These are phyloP conservation scores for Melocanna baccifera DNA, from an alignment of 176 grass and related monocot genomes.

Conservation along the genomic window DNA sequence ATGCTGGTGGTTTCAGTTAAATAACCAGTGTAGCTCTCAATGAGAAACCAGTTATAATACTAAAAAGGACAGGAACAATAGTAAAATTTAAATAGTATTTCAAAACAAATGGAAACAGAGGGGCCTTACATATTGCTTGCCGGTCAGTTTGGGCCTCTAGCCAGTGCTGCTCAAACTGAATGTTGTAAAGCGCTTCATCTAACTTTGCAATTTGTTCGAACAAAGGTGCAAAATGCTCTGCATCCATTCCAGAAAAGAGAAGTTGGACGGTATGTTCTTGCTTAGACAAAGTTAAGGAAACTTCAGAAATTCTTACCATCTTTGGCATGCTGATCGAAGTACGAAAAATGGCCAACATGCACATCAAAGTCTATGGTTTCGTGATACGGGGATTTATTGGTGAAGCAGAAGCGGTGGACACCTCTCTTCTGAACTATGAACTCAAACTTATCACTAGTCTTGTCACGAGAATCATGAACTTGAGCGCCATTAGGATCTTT, in stretches of 20 bases:
- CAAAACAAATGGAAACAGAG: neutral
- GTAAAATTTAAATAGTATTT: neutral
- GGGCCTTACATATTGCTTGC: conserved; percentile 76
- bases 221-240: conserved; percentile 91
- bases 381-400: conserved; percentile 89
- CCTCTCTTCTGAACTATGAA: conserved; percentile 91
- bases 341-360: conserved; percentile 89
- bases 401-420: conserved; percentile 86
- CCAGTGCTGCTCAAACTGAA: conserved; percentile 99
- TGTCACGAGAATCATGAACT: conserved; percentile 75
- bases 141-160: conserved; percentile 94
- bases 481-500: conserved; percentile 75
- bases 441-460: conserved; percentile 91
- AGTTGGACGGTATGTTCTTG: neutral
- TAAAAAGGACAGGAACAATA: neutral
- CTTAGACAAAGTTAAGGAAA: neutral
- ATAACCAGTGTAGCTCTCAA: neutral
- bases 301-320: conserved; percentile 61
- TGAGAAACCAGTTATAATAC: neutral
- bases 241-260: conserved; percentile 7
- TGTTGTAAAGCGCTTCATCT: conserved; percentile 96
- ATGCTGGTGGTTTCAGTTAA: neutral
- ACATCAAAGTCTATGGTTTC: conserved; percentile 98
- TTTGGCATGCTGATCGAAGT: conserved; percentile 95
- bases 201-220: conserved; percentile 95